Evolutionary conservation across 2,329 filamentous ascomycete genomes (phyloP).

Genomic region (Chaetothyriales sp.): DNA sequence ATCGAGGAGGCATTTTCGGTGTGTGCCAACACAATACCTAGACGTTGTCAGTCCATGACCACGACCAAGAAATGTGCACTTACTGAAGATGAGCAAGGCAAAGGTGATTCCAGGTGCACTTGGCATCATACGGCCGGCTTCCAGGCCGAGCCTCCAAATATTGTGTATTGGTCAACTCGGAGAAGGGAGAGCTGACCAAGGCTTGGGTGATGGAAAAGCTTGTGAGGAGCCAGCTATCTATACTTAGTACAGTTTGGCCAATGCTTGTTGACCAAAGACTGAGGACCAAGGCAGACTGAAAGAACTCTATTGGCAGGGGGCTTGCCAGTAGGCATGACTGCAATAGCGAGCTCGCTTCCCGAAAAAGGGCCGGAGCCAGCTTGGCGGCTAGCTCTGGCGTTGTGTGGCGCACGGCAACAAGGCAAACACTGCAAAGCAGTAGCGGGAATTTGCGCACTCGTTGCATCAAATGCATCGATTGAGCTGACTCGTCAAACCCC

Average conservation of each 20-base stretch:
- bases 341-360: no score
- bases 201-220: slow-evolving; percentile 33
- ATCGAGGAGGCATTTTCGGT: slow-evolving; percentile 26
- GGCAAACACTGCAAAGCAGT: slow-evolving; percentile 27
- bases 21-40: slow-evolving; percentile 32
- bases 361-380: slow-evolving; percentile 6
- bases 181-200: slow-evolving; percentile 26
- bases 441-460: slow-evolving; percentile 27
- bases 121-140: slow-evolving; percentile 19
- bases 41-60: neutral
- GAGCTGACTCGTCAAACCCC: no score
- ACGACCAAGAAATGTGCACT: neutral
- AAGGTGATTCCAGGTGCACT: slow-evolving; percentile 33
- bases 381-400: slow-evolving; percentile 25
- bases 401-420: slow-evolving; percentile 32
- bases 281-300: slow-evolving; percentile 31
- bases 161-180: slow-evolving; percentile 4
- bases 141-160: slow-evolving; percentile 5
- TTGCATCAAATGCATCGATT: no score
- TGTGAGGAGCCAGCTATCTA: slow-evolving; percentile 34
- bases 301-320: no score
- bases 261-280: slow-evolving; percentile 36
- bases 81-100: slow-evolving; percentile 33
- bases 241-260: slow-evolving; percentile 30
- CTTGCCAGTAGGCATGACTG: no score